These are phyloP conservation scores for Candida awuae DNA, from an alignment of 805 yeast species.

Conservation along the genomic window DNA sequence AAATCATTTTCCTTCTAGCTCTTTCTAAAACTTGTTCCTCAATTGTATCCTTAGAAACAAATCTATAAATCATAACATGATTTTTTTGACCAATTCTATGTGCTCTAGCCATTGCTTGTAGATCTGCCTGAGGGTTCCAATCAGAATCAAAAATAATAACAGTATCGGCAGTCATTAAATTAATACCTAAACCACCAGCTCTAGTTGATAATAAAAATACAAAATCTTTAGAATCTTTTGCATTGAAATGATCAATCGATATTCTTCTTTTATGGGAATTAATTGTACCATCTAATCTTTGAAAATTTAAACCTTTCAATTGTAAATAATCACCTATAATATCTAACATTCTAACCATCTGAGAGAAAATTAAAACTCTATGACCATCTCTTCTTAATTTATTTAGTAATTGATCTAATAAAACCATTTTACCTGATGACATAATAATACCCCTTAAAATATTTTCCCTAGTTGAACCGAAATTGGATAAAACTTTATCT, in stretches of 20 bases:
- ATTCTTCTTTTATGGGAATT: slow-evolving; percentile 90
- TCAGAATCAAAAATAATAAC: slow-evolving; percentile 96
- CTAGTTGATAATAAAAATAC: slow-evolving; percentile 86
- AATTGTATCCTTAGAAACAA: slow-evolving; percentile 96
- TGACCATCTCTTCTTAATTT: slow-evolving; percentile 90
- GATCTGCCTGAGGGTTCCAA: slow-evolving; percentile 99
- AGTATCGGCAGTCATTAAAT: slow-evolving; percentile 98
- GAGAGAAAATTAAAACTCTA: slow-evolving; percentile 88
- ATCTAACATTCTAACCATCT: slow-evolving; percentile 95
- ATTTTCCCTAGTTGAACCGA: slow-evolving; percentile 65
- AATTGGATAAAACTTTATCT: slow-evolving; percentile 62
- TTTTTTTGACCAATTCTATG: slow-evolving; percentile 99
- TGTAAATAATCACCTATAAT: slow-evolving; percentile 88
- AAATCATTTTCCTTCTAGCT: slow-evolving; percentile 95
- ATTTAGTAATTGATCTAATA: slow-evolving; percentile 79
- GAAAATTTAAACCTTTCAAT: slow-evolving; percentile 81
- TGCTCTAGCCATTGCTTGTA: slow-evolving; percentile 99
- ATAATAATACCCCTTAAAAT: slow-evolving; percentile 84
- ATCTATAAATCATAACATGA: slow-evolving; percentile 94
- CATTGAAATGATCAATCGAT: slow-evolving; percentile 93
- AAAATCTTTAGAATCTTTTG: slow-evolving; percentile 87
- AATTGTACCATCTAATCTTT: slow-evolving; percentile 92
- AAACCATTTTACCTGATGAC: slow-evolving; percentile 98
- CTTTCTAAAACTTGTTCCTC: slow-evolving; percentile 96
- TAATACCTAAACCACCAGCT: slow-evolving; percentile 98